phyloP scores from a whole-genome alignment of 768 basidiomycete genomes.

The Suillus cothurnatus region DNA sequence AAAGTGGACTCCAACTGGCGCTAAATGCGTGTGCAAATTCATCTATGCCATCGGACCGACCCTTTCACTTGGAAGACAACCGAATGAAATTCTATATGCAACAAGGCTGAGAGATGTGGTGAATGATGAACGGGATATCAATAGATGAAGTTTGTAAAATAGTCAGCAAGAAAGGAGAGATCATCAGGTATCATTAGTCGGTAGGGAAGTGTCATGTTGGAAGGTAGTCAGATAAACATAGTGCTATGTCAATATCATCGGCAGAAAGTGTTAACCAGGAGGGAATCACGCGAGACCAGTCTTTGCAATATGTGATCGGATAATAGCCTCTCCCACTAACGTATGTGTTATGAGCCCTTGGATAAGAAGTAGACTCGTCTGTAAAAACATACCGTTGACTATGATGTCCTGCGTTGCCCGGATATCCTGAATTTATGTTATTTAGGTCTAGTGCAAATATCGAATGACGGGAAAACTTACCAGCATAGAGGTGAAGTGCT shows the following conservation, averaged over 20 bases:
- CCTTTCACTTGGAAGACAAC: background rate
- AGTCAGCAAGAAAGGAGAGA: conserved; percentile 1
- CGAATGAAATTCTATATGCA: conserved; percentile 7
- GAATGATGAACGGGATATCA: conserved; percentile 2
- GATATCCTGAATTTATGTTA: conserved; percentile 49
- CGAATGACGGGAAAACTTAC: conserved; percentile 36
- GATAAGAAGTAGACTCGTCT: background rate
- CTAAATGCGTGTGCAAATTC: conserved; percentile 10
- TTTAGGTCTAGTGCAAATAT: background rate
- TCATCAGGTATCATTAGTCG: conserved; percentile 6
- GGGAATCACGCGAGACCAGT: conserved; percentile 41
- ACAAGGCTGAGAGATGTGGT: background rate
- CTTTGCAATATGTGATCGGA: conserved; percentile 63
- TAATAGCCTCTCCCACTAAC: conserved; percentile 66
- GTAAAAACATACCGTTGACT: conserved; percentile 49
- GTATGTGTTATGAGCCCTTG: conserved; percentile 10
- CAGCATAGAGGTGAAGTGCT: conserved; percentile 77
- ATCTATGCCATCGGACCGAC: conserved; percentile 2
- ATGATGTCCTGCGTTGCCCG: conserved; percentile 69
- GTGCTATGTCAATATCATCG: conserved; percentile 1
- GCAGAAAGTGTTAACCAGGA: background rate
- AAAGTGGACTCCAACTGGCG: background rate
- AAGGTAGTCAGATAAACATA: conserved; percentile 7
- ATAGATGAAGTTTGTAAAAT: conserved; percentile 4
- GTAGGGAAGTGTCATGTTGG: conserved; percentile 3